A percentile compares a stretch with the other conserved stretches of the same genome.
Conservation (phyloP, 345 rosid genomes). For the Eutrema heterophyllum region DNA sequence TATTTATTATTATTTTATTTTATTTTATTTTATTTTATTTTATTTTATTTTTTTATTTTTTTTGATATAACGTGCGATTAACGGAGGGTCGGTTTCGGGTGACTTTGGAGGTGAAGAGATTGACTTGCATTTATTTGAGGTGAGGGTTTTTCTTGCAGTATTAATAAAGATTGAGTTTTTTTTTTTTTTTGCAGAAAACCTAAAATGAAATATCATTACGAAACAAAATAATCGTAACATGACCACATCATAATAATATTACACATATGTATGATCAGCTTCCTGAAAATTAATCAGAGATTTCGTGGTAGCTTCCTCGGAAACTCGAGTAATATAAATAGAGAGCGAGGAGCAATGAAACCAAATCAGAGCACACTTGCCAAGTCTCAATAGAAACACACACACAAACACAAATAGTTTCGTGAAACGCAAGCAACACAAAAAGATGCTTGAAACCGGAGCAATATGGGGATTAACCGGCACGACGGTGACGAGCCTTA, state of each 20-base stretch:
- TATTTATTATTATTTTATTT: no score
- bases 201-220: not conserved
- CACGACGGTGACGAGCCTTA: conserved; percentile 18
- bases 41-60: no score
- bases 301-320: not conserved
- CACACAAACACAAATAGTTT: not conserved
- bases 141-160: no score
- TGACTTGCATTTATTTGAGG: no score
- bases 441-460: conserved; percentile 18
- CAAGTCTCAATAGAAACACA: not conserved
- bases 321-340: conserved; percentile 1
- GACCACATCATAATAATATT: conserved; percentile 2
- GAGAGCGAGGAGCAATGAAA: not conserved
- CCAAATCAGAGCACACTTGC: not conserved
- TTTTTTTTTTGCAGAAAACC: no score
- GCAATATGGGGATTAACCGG: conserved; percentile 27
- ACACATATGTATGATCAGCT: not conserved
- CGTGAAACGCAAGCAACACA: not conserved
- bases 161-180: no score
- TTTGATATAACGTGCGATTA: no score
- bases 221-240: not conserved
- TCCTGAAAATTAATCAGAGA: not conserved
- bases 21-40: no score
- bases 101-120: no score
- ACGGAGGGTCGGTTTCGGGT: no score